phyloP scores from a whole-genome alignment of 495 filamentous ascomycete genomes.

The Hypoxylon intermedium region DNA sequence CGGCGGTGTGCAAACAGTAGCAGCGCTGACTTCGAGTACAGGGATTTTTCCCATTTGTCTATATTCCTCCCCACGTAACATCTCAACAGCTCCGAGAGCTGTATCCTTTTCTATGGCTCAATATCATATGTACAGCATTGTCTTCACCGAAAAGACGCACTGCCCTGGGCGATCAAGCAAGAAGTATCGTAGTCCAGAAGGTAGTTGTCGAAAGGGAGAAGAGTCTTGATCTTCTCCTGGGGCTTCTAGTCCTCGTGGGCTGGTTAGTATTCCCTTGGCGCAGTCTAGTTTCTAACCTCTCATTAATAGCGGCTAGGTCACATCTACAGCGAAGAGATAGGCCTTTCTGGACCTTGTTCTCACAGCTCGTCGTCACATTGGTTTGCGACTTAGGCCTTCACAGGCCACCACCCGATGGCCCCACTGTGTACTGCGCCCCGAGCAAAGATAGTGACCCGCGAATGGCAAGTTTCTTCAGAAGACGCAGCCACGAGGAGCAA shows the following conservation, averaged over 20 bases:
- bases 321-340: slow-evolving; percentile 34
- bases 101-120: slow-evolving; percentile 62
- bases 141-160: slow-evolving; percentile 46
- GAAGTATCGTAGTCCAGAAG: slow-evolving; percentile 53
- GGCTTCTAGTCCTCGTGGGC: slow-evolving; percentile 54
- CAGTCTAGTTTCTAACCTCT: neutral
- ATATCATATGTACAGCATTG: slow-evolving; percentile 57
- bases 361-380: slow-evolving; percentile 59
- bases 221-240: slow-evolving; percentile 64
- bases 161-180: slow-evolving; percentile 47
- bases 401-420: slow-evolving; percentile 43
- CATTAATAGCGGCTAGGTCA: neutral
- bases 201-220: slow-evolving; percentile 57
- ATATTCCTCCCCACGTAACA: slow-evolving; percentile 53
- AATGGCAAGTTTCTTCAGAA: slow-evolving; percentile 1
- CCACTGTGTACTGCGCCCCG: slow-evolving; percentile 21
- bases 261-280: slow-evolving; percentile 46
- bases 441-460: slow-evolving; percentile 10
- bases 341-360: slow-evolving; percentile 50
- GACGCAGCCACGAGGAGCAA: slow-evolving; percentile 58
- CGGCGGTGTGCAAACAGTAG: neutral
- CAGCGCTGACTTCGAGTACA: neutral
- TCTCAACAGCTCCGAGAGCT: slow-evolving; percentile 53
- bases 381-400: slow-evolving; percentile 62
- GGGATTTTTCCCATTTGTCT: slow-evolving; percentile 43